Evolutionary conservation across 495 filamentous ascomycete species (phyloP).

Genomic region (Glarea lozoyensis): DNA sequence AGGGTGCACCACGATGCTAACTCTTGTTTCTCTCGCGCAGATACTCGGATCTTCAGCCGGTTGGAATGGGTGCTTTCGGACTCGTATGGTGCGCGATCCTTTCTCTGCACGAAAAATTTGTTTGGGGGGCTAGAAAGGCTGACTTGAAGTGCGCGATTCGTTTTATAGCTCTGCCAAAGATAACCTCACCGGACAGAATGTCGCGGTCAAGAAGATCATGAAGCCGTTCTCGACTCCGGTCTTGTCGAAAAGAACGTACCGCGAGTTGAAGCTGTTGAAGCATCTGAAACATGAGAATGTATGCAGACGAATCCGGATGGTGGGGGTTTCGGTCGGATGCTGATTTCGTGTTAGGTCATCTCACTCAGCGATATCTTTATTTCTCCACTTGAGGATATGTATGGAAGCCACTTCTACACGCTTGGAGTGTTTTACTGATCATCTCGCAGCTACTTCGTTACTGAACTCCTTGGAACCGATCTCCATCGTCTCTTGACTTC

Average conservation of each 20-base stretch:
- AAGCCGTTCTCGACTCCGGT: constrained; percentile 99
- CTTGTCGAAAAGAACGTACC: constrained; percentile 92
- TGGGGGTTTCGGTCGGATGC: constrained; percentile 1
- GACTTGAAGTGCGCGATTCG: background rate
- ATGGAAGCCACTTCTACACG: constrained; percentile 26
- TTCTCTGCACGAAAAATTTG: too few species aligned
- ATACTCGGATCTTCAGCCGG: constrained; percentile 95
- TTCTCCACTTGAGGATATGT: constrained; percentile 98
- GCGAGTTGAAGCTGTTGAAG: constrained; percentile 94
- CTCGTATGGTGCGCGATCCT: constrained; percentile 67
- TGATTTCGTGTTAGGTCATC: constrained; percentile 59
- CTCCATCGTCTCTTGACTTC: constrained; percentile 93
- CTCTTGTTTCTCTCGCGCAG: constrained; percentile 31
- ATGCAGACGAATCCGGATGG: constrained; percentile 19
- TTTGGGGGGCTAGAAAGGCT: background rate
- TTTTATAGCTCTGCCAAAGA: constrained; percentile 80
- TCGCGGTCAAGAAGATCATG: constrained; percentile 99
- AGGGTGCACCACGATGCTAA: constrained; percentile 9
- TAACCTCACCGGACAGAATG: constrained; percentile 89
- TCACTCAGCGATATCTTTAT: constrained; percentile 99
- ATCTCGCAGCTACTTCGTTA: constrained; percentile 79
- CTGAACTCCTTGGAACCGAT: constrained; percentile 93
- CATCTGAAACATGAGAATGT: constrained; percentile 97
- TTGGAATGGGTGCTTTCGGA: constrained; percentile 98
- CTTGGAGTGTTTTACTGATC: constrained; percentile 19